phyloP scores from a whole-genome alignment of 345 rosid species.

The Populus simonii region DNA sequence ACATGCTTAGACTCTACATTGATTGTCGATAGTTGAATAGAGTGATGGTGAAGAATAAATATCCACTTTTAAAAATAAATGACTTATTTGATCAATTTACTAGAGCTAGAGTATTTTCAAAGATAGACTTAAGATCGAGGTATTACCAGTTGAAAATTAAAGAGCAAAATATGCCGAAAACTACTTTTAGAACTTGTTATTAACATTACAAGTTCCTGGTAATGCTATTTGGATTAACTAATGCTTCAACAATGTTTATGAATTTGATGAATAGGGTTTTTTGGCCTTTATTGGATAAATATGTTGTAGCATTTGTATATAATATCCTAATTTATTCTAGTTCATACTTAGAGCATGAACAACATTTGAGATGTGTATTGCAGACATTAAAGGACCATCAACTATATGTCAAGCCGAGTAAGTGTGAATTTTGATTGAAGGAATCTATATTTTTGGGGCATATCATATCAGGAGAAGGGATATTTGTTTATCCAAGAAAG shows the following conservation, averaged over 20 bases:
- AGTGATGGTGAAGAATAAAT: too few relatives aligned
- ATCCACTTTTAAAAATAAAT: too few relatives aligned
- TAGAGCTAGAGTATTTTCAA: not conserved
- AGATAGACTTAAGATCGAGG: too few relatives aligned
- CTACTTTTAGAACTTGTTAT: not conserved
- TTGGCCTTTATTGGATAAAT: not conserved
- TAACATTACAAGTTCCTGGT: not conserved
- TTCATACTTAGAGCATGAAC: not conserved
- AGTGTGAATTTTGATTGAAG: not conserved
- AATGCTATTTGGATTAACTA: not conserved
- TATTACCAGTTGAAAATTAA: not conserved
- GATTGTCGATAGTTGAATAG: not conserved
- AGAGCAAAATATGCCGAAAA: not conserved
- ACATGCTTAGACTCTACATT: not conserved
- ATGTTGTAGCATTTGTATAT: not conserved
- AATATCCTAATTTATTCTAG: constrained; percentile 1
- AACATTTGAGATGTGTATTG: not conserved
- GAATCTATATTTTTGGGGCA: not conserved
- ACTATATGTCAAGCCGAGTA: not conserved
- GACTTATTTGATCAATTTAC: not conserved
- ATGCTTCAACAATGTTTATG: not conserved
- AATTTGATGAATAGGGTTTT: not conserved
- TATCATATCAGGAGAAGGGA: not conserved
- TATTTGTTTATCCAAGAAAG: not conserved
- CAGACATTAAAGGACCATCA: not conserved